Evolutionary conservation across 345 rosid genomes (phyloP), one percentile per base, ranked within the genome.

Genomic region (Brassica juncea): DNA sequence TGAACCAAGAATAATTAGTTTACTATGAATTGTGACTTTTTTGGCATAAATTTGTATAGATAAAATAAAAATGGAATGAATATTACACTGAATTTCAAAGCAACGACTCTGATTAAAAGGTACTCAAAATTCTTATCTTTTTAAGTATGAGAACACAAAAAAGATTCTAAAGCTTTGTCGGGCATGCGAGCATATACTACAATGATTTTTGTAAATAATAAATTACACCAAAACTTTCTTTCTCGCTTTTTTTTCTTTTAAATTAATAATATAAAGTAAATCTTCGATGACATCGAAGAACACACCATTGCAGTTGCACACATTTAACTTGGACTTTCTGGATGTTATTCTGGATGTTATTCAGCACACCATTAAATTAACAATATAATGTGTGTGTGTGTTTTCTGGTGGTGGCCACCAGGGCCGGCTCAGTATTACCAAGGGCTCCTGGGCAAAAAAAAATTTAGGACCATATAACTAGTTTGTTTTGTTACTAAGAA

Each of bases 171-270:
- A 61, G 19, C 59, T 80, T 74, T 80, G 75, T 80, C 75, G 70
- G 57, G 70, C 78, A 79, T 68, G 82, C 82, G 64, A 47, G 68
- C 28, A 39, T 57, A 6, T 59, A 65, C 66, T 70, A 70, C 57
- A 27, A 71, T 14, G 23, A 49, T 14, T 49, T 49, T 39, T 39
- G 47, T 39, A 16, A 2, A 61, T 11, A 27, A 7, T 23, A 44
- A 15, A 0, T 59, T 35, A 4, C 14, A 19, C 47, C 4, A 14
- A 27, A 14, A 62, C 30, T 59, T 67, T 44, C 15, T 42, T 28
- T 14, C 5, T 14, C 55, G 0, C 5, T 6, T 6, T 61, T 61
- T 12, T 28, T 12, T 28, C 3, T 7, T 6, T 8, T 35, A 54
- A 49, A 5, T 25, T 15, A 62, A 23, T 37, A 58, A 44, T 5